Conservation (phyloP, 2,329 filamentous ascomycete species). For the Botrytis hyacinthi region DNA sequence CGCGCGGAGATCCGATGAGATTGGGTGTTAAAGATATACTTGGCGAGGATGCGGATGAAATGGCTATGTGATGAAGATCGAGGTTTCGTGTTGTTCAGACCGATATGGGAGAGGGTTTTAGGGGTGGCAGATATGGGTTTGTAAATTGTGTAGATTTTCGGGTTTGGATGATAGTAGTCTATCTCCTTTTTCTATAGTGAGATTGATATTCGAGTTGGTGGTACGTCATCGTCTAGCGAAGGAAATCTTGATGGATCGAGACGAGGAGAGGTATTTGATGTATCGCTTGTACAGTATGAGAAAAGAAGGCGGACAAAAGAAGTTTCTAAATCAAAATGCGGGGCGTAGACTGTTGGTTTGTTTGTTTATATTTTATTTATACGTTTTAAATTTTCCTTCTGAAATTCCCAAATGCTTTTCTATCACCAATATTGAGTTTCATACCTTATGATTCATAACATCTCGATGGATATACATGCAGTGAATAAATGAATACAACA, state of each 20-base stretch:
- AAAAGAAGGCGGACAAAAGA: neutral
- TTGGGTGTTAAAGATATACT: neutral
- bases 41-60: neutral
- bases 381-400: neutral
- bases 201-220: neutral
- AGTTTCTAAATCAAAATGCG: accelerated
- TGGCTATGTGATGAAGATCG: neutral
- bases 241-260: neutral
- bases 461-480: too few relatives aligned
- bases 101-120: accelerated
- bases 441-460: neutral
- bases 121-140: neutral
- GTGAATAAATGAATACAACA: neutral
- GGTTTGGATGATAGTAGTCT: neutral
- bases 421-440: neutral
- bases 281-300: neutral
- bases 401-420: too few relatives aligned
- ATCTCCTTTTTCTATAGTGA: too few relatives aligned
- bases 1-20: neutral
- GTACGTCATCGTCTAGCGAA: neutral
- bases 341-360: neutral
- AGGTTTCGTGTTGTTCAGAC: neutral
- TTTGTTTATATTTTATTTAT: neutral
- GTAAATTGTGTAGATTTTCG: neutral
- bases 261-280: too few relatives aligned